Evolutionary conservation across 495 filamentous ascomycete species (phyloP).

Genomic region (Annulohypoxylon moriforme): DNA sequence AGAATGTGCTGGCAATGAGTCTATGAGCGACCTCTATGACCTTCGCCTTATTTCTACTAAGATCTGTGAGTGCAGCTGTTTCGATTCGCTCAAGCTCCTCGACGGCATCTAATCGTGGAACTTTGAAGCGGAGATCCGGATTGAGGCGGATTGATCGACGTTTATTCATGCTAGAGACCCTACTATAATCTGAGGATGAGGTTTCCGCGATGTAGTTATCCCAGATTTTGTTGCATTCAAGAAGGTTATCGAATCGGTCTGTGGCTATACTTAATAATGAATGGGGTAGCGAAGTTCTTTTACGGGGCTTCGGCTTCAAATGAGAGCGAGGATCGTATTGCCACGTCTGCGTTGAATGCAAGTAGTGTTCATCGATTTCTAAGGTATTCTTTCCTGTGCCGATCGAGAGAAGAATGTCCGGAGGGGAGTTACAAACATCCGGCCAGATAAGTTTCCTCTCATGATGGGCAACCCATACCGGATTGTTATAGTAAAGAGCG

Average conservation of each 20-base stretch:
- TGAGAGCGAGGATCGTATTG: background rate
- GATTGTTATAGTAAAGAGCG: background rate
- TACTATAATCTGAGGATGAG: background rate
- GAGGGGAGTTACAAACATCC: background rate
- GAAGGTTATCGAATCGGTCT: background rate
- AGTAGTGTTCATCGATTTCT: background rate
- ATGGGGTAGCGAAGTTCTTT: background rate
- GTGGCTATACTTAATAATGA: background rate
- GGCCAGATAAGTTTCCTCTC: background rate
- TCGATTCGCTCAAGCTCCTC: background rate
- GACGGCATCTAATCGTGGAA: background rate
- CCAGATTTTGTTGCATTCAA: background rate
- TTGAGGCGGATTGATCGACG: background rate
- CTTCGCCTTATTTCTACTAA: background rate
- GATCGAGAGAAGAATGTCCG: background rate
- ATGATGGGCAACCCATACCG: background rate
- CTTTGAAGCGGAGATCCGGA: background rate
- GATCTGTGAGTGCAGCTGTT: background rate
- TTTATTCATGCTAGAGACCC: background rate
- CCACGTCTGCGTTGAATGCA: background rate
- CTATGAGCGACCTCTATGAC: background rate
- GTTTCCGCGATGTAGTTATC: background rate
- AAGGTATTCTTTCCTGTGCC: background rate
- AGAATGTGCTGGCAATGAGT: background rate
- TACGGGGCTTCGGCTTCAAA: background rate